phyloP scores from a whole-genome alignment of 768 basidiomycete species.

The Boletus subcaerulescens region DNA sequence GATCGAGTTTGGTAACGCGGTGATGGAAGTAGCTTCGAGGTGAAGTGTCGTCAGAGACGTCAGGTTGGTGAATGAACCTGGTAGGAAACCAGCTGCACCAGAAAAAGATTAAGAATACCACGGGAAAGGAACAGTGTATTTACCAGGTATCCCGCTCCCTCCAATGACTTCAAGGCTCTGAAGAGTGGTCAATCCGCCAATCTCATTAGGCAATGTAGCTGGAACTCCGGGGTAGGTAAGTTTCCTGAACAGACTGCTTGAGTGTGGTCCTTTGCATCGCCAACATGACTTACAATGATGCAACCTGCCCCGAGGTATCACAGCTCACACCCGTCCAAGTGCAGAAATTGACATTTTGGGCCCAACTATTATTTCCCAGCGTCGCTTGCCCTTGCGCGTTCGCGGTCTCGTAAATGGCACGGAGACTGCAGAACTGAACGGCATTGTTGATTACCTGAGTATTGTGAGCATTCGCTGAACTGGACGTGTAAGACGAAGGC shows the following conservation, averaged over 20 bases:
- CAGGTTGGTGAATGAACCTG: conserved; percentile 37
- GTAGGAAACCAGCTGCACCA: conserved; percentile 40
- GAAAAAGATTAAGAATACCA: background rate
- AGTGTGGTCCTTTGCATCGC: background rate
- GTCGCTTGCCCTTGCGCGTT: conserved; percentile 36
- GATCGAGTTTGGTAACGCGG: conserved; percentile 32
- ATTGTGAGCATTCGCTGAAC: conserved; percentile 32
- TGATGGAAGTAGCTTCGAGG: conserved; percentile 40
- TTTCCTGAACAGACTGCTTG: conserved; percentile 21
- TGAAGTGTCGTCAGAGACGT: conserved; percentile 39
- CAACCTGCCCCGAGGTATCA: conserved; percentile 38
- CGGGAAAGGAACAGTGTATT: conserved; percentile 4
- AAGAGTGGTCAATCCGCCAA: conserved; percentile 39
- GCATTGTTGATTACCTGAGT: conserved; percentile 34
- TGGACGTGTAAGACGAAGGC: conserved; percentile 32
- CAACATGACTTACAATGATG: conserved; percentile 37
- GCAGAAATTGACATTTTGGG: conserved; percentile 43
- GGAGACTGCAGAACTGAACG: conserved; percentile 48
- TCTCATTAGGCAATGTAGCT: conserved; percentile 39
- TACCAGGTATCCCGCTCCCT: conserved; percentile 41
- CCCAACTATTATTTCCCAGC: conserved; percentile 44
- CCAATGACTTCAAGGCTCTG: conserved; percentile 40
- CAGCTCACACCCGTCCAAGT: conserved; percentile 47
- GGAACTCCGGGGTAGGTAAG: conserved; percentile 48
- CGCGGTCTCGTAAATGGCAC: conserved; percentile 41